A percentile compares a stretch with the other conserved stretches of the same genome.
Evolutionary conservation across 371 early-diverging fungal genomes (phyloP).

Genomic region (Synchytrium microbalum): DNA sequence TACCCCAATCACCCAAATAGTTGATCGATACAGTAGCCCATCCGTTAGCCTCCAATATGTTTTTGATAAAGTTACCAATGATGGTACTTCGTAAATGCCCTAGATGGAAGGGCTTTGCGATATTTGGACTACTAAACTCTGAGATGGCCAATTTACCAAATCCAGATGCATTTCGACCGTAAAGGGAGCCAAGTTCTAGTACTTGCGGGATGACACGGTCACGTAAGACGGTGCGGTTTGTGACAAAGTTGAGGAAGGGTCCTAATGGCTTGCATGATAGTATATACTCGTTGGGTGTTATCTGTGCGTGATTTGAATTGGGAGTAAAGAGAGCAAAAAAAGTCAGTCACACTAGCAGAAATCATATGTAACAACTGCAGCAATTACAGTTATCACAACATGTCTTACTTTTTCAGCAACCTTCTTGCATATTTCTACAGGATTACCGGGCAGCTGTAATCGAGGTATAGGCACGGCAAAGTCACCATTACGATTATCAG

Average conservation of each 20-base stretch:
- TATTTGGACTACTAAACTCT: constrained; percentile 98
- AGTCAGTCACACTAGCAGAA: too few species aligned
- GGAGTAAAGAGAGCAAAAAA: background rate
- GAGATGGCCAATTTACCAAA: constrained; percentile 51
- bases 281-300: constrained; percentile 55
- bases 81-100: constrained; percentile 99
- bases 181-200: constrained; percentile 14
- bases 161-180: constrained; percentile 29
- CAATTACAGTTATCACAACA: background rate
- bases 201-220: constrained; percentile 20
- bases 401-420: constrained; percentile 53
- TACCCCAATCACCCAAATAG: constrained; percentile 99
- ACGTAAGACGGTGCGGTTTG: constrained; percentile 52
- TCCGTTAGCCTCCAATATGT: constrained; percentile 80
- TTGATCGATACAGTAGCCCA: constrained; percentile 87
- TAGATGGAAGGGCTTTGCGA: constrained; percentile 99
- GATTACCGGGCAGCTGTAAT: constrained; percentile 79
- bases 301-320: constrained; percentile 25
- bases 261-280: constrained; percentile 53
- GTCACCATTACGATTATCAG: constrained; percentile 26
- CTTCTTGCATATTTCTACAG: constrained; percentile 63
- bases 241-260: constrained; percentile 78
- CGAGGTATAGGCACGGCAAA: constrained; percentile 67
- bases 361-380: background rate
- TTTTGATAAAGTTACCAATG: constrained; percentile 91